Evolutionary conservation across 768 basidiomycete genomes (phyloP), one percentile per base, ranked within the genome.

Genomic region (Collybia sp.): DNA sequence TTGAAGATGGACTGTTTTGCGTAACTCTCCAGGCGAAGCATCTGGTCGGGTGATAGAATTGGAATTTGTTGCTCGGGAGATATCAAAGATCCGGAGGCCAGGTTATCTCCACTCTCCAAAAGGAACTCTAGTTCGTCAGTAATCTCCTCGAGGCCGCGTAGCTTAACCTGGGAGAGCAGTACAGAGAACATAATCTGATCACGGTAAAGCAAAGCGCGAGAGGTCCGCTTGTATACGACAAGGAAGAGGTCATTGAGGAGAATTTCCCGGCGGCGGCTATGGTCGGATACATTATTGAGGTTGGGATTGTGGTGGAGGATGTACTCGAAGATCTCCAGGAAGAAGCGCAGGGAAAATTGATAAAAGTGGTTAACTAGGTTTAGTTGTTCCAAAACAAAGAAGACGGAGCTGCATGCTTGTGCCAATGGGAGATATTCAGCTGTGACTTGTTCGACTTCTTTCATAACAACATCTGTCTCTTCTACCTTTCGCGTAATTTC

Each of bases 281-380:
- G 67, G 51, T 96, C 93, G 17, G 82, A 73, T 47, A 94, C 75
- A 48, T 78, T 80, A 63, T 77, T 83, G 51, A 98, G 77, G 61
- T 93, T 87, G 10, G 94, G 93, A 60, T 98, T 97, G 56, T 88
- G 85, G 53, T 88, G 86, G 6, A 98, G 79, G 47, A 95, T 83
- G 56, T 88, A 91, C 68, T 98, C 92, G 68, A 99, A 99, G 59
- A 97, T 95, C 62, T 96, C 95, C 48, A 98, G 79, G 87, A 99
- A 99, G 77, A 95, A 97, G 20, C 76, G 85, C 39, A 99, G 77
- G 1, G 96, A 98, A 75, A 99, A 99, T 64, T 97, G 92, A 60
- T 99, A 99, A 72, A 98, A 98, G 67, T 96, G 95, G 59, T 95
- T 92, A 70, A 97, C 80, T 44, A 87, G 76, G 61, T 91, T 87